Evolutionary conservation across 1,139 yeast species (phyloP), one percentile per base, ranked within the genome.

Genomic region (Geotrichum cucujoidarum): DNA sequence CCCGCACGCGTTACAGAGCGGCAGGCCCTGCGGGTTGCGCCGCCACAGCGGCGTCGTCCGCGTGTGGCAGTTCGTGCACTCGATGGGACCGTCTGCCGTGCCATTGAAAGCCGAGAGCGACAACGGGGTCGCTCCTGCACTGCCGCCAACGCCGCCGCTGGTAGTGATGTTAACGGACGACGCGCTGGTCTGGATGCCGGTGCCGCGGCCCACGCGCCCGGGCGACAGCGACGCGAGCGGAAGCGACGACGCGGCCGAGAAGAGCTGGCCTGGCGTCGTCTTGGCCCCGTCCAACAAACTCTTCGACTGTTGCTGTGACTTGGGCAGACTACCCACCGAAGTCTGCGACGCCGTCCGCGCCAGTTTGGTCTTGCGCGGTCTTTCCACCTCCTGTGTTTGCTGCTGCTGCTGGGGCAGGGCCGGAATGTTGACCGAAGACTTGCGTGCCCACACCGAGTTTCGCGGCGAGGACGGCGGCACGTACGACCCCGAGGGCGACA

Each of bases 31-130:
- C 22, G 90, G 88, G 61, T 87, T 92, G 51, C 96, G 74, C 61
- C 97, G 75, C 96, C 96, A 89, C 44, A 89, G 71, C 1, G 97
- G 97, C 0, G 97, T 89, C 8, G 92, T 89, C 58, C 78, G 85
- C 1, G 97, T 89, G 59, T 82, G 81, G 65, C 97, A 89, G 66
- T 89, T 89, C 14, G 92, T 81, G 64, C 96, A 89, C 42, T 64
- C 65, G 2, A 55, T 53, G 4, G 54, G 55, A 11, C 54, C 48
- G 24, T 53, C 52, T 40, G 50, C 47, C 14, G 47, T 43, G 17
- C 47, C 21, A 17, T 34, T 39, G 31, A 49, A 30, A 1, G 48
- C 42, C 7, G 51, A 42, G n/a, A 51, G 40, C 16, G 43, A 42
- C 11, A 45, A 29, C 6, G 37, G 14, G 17, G 44, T 14, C n/a